These are phyloP conservation scores for Flaveria linearis DNA, from an alignment of 129 eudicot species.

Conservation along the genomic window DNA sequence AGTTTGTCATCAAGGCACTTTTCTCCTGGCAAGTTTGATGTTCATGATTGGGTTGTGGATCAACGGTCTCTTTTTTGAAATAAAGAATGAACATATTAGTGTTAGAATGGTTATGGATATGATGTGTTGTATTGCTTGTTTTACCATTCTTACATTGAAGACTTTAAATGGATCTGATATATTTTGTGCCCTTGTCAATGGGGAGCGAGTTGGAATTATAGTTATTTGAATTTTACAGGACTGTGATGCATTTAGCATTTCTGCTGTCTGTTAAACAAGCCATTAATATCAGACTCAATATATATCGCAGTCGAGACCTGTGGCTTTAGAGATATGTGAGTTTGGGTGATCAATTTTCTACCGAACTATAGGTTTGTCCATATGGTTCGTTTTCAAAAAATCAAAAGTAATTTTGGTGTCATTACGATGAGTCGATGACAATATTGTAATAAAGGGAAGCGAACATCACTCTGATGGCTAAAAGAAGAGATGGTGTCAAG, in stretches of 20 bases:
- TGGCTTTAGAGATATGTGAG: not conserved
- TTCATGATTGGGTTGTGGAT: constrained; percentile 24
- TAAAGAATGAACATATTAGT: constrained; percentile 23
- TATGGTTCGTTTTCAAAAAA: no score
- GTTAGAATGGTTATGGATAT: constrained; percentile 10
- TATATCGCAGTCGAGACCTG: not conserved
- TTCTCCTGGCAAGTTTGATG: constrained; percentile 30
- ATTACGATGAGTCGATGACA: no score
- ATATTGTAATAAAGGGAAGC: no score
- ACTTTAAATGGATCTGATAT: constrained; percentile 3
- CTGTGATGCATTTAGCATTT: not conserved
- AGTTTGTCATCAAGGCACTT: constrained; percentile 17
- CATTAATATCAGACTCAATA: not conserved
- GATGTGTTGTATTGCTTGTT: constrained; percentile 27
- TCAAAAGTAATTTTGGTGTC: not conserved
- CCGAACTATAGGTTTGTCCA: not conserved
- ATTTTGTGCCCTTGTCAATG: constrained; percentile 1
- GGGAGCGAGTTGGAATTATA: constrained; percentile 22
- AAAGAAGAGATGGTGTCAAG: no score
- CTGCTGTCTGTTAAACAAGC: not conserved
- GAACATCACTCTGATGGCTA: no score
- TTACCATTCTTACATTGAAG: constrained; percentile 19
- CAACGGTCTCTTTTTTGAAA: not conserved
- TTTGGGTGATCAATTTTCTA: not conserved
- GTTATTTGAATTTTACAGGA: constrained; percentile 5